Conservation (phyloP, 2,329 filamentous ascomycete genomes). For the Phialemonium atrogriseum region DNA sequence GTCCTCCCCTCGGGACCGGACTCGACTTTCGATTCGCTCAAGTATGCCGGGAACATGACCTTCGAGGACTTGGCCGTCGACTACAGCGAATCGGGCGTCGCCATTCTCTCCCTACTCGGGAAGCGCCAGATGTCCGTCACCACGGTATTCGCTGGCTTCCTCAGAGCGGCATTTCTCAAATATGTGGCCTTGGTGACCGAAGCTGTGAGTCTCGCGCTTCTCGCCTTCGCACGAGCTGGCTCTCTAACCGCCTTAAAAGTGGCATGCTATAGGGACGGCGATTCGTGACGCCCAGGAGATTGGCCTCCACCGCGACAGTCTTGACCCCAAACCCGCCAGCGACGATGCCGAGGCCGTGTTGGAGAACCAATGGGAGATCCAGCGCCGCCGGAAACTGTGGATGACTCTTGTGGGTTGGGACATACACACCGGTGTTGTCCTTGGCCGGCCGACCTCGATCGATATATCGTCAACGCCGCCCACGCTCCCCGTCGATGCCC, state of each 20-base stretch:
- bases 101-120: conserved; percentile 45
- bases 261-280: conserved; percentile 46
- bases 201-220: conserved; percentile 28
- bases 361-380: conserved; percentile 50
- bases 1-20: conserved; percentile 39
- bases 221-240: not conserved
- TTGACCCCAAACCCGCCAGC: conserved; percentile 40
- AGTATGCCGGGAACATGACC: conserved; percentile 50
- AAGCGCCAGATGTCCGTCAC: conserved; percentile 48
- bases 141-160: conserved; percentile 49
- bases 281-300: conserved; percentile 57
- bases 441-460: conserved; percentile 48
- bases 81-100: conserved; percentile 50
- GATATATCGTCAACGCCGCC: conserved; percentile 39
- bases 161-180: conserved; percentile 49
- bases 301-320: conserved; percentile 45
- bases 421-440: conserved; percentile 41
- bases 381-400: conserved; percentile 48
- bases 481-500: conserved; percentile 44
- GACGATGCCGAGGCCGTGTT: conserved; percentile 39
- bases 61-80: conserved; percentile 53
- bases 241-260: conserved; percentile 25
- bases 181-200: conserved; percentile 51
- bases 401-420: conserved; percentile 47
- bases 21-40: conserved; percentile 43